Percentiles rank a stretch among this genome's conserved stretches.
phyloP scores from a whole-genome alignment of 768 basidiomycete genomes.

The Butyriboletus loyo region DNA sequence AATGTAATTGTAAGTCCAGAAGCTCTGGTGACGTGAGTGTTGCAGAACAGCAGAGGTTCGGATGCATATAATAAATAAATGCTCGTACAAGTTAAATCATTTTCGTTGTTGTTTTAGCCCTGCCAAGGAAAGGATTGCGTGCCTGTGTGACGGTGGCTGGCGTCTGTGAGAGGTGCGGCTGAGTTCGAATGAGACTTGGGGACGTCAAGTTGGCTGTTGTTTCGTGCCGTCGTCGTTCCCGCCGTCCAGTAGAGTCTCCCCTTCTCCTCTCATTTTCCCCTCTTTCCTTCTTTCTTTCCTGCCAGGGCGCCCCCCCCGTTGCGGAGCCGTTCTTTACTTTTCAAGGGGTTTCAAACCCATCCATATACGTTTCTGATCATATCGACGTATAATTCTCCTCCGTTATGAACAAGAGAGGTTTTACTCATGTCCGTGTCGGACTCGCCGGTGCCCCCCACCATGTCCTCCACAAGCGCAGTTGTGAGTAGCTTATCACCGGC shows the following conservation, averaged over 20 bases:
- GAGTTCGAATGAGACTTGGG: constrained; percentile 23
- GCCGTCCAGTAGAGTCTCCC: background rate
- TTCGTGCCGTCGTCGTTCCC: constrained; percentile 8
- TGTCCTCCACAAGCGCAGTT: constrained; percentile 23
- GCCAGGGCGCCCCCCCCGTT: constrained; percentile 18
- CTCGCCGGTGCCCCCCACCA: constrained; percentile 19
- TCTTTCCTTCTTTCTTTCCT: constrained; percentile 24
- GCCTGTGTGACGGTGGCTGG: constrained; percentile 12
- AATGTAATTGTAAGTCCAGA: constrained; percentile 33
- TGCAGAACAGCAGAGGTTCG: too few species aligned
- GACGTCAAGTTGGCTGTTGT: constrained; percentile 2
- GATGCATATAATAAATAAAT: too few species aligned
- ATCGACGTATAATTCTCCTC: constrained; percentile 2
- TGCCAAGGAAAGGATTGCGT: background rate
- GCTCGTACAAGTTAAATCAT: background rate
- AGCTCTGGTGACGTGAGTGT: background rate
- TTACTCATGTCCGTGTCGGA: constrained; percentile 24
- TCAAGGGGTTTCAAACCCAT: constrained; percentile 4
- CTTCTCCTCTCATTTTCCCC: constrained; percentile 14
- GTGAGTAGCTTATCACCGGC: constrained; percentile 8
- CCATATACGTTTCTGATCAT: background rate
- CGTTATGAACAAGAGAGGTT: constrained; percentile 31
- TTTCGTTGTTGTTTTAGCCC: background rate
- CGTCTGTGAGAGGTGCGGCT: constrained; percentile 1
- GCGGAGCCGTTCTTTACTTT: constrained; percentile 30